Evolutionary conservation across 345 rosid species (phyloP).

Genomic region (Lumnitzera racemosa): DNA sequence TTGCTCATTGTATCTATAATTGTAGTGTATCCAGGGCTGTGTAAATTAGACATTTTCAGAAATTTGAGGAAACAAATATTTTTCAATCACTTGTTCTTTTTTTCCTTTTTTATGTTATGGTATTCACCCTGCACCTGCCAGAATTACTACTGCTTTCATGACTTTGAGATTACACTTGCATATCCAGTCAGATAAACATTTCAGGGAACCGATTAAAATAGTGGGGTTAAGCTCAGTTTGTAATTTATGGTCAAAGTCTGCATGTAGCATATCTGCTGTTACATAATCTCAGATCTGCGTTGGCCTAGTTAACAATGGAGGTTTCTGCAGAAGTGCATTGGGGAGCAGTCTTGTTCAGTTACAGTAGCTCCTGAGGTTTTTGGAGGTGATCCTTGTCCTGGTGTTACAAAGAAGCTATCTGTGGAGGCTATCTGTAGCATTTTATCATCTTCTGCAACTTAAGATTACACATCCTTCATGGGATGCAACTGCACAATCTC

Average conservation of each 20-base stretch:
- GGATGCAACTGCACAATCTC: not conserved
- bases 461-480: not conserved
- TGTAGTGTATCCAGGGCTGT: too few relatives aligned
- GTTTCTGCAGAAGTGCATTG: constrained; percentile 45
- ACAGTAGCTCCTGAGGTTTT: constrained; percentile 44
- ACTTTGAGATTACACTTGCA: too few relatives aligned
- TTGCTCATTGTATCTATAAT: not conserved
- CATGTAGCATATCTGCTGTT: not conserved
- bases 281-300: not conserved
- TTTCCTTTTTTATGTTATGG: too few relatives aligned
- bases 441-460: not conserved
- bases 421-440: constrained; percentile 52
- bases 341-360: constrained; percentile 46
- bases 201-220: too few relatives aligned
- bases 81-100: too few relatives aligned
- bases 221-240: too few relatives aligned
- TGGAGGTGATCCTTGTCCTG: constrained; percentile 63
- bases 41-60: too few relatives aligned
- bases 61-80: too few relatives aligned
- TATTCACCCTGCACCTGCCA: too few relatives aligned
- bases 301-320: not conserved
- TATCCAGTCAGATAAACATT: too few relatives aligned
- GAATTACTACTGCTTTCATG: too few relatives aligned
- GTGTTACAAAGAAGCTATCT: constrained; percentile 41
- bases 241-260: not conserved